Percentiles rank a stretch among this genome's conserved stretches.
Evolutionary conservation across 768 basidiomycete species (phyloP).

Genomic region (Tubosaeta sp.): DNA sequence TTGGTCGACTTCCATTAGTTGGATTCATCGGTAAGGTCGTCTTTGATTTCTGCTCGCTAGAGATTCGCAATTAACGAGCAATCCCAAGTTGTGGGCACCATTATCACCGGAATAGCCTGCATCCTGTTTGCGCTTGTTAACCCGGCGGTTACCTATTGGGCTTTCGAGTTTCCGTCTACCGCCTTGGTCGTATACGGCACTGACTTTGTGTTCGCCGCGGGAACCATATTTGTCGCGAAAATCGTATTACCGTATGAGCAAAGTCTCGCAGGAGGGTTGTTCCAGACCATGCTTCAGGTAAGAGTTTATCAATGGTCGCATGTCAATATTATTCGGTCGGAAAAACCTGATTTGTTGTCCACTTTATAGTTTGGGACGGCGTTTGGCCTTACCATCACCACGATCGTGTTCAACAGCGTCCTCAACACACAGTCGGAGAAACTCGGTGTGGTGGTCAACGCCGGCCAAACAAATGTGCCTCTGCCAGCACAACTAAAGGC

Average conservation of each 20-base stretch:
- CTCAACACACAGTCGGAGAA: slow-evolving; percentile 29
- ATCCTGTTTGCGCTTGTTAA: slow-evolving; percentile 68
- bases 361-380: slow-evolving; percentile 55
- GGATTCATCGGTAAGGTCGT: slow-evolving; percentile 48
- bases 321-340: background rate
- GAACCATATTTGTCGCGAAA: slow-evolving; percentile 72
- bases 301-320: background rate
- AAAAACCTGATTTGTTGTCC: background rate
- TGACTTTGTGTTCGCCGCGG: slow-evolving; percentile 72
- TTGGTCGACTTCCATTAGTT: slow-evolving; percentile 51
- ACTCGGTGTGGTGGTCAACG: slow-evolving; percentile 31
- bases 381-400: slow-evolving; percentile 66
- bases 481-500: slow-evolving; percentile 40
- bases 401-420: slow-evolving; percentile 65
- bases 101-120: slow-evolving; percentile 52
- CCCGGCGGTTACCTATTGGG: slow-evolving; percentile 62
- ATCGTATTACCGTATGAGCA: slow-evolving; percentile 66
- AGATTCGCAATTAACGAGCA: slow-evolving; percentile 1
- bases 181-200: slow-evolving; percentile 66
- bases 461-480: slow-evolving; percentile 29
- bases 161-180: slow-evolving; percentile 68
- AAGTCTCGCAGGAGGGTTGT: slow-evolving; percentile 68
- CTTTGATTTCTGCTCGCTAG: too few relatives aligned
- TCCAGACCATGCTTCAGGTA: slow-evolving; percentile 77
- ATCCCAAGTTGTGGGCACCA: slow-evolving; percentile 46